Conservation (phyloP, 345 rosid species). For the Lumnitzera littorea region DNA sequence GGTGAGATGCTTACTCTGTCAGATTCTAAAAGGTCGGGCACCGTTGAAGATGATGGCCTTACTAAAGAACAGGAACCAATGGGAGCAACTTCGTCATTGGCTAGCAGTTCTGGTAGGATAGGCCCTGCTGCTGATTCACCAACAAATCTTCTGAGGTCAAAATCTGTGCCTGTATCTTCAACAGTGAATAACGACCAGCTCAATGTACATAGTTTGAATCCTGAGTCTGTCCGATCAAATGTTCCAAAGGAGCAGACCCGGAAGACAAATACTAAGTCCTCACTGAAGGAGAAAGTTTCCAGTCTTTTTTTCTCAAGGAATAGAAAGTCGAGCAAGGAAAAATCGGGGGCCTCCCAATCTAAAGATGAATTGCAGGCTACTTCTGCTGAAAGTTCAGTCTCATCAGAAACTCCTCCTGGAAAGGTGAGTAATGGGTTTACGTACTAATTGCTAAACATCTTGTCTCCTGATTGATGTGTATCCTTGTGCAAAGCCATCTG, state of each 20-base stretch:
- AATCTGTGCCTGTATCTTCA: constrained; percentile 70
- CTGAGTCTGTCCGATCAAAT: constrained; percentile 28
- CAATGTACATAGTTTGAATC: constrained; percentile 35
- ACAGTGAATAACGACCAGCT: constrained; percentile 32
- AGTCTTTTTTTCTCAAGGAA: constrained; percentile 68
- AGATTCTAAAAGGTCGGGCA: constrained; percentile 35
- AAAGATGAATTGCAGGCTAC: constrained; percentile 26
- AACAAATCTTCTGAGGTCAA: constrained; percentile 57
- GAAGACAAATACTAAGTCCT: constrained; percentile 51
- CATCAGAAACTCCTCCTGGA: constrained; percentile 25
- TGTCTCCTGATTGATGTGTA: background rate
- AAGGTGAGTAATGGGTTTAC: constrained; percentile 19
- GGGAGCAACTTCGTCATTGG: constrained; percentile 45
- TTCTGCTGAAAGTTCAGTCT: constrained; percentile 22
- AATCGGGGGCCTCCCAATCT: constrained; percentile 24
- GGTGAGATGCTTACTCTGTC: constrained; percentile 97
- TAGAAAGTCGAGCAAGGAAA: constrained; percentile 59
- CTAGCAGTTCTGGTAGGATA: constrained; percentile 33
- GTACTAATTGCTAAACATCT: constrained; percentile 12
- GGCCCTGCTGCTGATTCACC: constrained; percentile 35
- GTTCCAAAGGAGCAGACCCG: constrained; percentile 40
- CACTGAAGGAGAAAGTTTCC: constrained; percentile 67
- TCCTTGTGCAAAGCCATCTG: too few relatives aligned
- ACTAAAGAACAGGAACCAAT: constrained; percentile 33
- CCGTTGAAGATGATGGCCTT: constrained; percentile 29